These are phyloP conservation scores for Chromera velia DNA, from an alignment of 73 alveolate species.

Conservation along the genomic window DNA sequence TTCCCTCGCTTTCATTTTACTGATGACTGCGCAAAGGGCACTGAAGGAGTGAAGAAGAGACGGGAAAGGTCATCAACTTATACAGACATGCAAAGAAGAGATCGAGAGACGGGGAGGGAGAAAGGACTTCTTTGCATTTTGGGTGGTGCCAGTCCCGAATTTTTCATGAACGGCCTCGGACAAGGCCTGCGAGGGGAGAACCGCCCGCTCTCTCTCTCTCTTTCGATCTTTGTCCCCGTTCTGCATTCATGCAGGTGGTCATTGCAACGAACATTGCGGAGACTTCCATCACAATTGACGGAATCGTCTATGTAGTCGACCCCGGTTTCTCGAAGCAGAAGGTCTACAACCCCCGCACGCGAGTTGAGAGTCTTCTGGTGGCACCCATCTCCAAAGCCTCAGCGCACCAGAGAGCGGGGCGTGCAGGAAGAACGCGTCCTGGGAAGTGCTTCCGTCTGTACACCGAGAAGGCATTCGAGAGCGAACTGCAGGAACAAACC, in stretches of 20 bases:
- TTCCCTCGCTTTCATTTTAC: no score
- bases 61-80: no score
- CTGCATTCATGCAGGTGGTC: constrained; percentile 83
- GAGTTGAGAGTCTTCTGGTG: constrained; percentile 92
- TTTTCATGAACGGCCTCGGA: no score
- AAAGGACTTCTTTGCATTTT: no score
- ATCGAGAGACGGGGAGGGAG: no score
- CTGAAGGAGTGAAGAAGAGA: no score
- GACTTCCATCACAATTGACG: constrained; percentile 96
- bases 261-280: constrained; percentile 99
- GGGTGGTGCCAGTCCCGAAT: no score
- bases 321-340: constrained; percentile 83
- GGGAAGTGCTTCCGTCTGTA: constrained; percentile 87
- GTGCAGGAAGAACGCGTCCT: constrained; percentile 98
- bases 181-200: no score
- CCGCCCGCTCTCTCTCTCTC: no score
- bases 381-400: constrained; percentile 91
- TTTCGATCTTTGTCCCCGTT: no score
- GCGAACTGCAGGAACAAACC: constrained; percentile 85
- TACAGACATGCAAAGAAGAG: no score
- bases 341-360: constrained; percentile 96
- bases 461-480: constrained; percentile 60
- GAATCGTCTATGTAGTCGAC: constrained; percentile 97
- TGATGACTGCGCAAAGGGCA: no score
- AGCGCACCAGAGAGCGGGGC: constrained; percentile 91